Base-by-base conservation (phyloP, 2,329 filamentous ascomycete genomes). In the Pseudogymnoascus sp. region DNA sequence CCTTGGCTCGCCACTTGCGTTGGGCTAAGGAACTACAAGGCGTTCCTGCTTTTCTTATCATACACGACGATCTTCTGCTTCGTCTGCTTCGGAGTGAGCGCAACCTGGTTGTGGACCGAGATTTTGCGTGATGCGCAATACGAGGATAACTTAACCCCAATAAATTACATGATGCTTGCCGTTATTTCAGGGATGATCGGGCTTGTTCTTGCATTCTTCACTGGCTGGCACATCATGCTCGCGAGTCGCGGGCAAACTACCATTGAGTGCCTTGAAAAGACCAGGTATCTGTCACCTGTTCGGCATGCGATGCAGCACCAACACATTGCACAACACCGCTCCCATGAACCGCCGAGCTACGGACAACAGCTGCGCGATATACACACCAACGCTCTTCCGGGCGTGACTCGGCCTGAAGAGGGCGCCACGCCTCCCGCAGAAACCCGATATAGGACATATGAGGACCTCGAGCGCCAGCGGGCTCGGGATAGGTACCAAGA, bases 1-100 rank as follows among this genome's bases (percentile, higher is more conserved):
- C 95, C 95, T 14, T 99, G 95, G 95, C 82, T 99, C 60, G 93
- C 95, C 29, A 96, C 91, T 3, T 99, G 95, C 75, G 90, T 99
- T 65, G 95, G 95, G 19, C 80, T 99, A 67, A 86, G 86, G 72
- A 99, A 99, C 77, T 96, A 97, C 81, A 99, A 99, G 77, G 83
- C 93, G 0, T 99, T 99, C 73, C 75, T 99, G 62, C 82, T 97
- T 2, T 99, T 97, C 74, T 81, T 99, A 26, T 83, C 93, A 63
- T 97, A 99, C 75, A 91, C 90, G 0, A 90, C 88, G 3, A 66
- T 96, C 1, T 96, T 96, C 77, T 93, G 90, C 77, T 86, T 91
- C 78, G 84, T 89, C 70, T 85, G 83, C 71, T 96, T 96, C 73
- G 83, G 81, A n/a, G 84, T 92, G 13, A 86, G 90, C 6, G 86